Percentiles rank a stretch among this genome's conserved stretches.
phyloP scores from a whole-genome alignment of 1,139 yeast species.

The Saccharomyces hybrid region DNA sequence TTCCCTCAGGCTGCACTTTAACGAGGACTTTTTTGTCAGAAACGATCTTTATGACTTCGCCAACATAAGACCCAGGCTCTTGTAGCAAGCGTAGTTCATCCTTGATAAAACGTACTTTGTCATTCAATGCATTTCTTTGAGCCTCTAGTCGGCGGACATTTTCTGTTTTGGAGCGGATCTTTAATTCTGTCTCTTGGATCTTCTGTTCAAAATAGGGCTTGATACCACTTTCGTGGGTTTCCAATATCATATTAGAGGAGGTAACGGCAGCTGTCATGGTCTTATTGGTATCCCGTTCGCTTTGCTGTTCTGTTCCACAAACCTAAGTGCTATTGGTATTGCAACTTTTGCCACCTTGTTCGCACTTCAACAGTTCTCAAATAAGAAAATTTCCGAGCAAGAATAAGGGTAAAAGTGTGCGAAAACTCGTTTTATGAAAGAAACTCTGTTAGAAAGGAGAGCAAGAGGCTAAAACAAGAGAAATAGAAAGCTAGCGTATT shows the following conservation, averaged over 20 bases:
- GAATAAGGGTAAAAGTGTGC: no score
- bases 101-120: slow-evolving; percentile 79
- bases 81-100: slow-evolving; percentile 90
- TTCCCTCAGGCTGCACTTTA: slow-evolving; percentile 93
- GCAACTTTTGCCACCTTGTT: no score
- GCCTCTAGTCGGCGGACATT: slow-evolving; percentile 85
- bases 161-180: slow-evolving; percentile 80
- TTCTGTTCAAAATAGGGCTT: slow-evolving; percentile 87
- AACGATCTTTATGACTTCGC: slow-evolving; percentile 94
- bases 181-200: slow-evolving; percentile 86
- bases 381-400: no score
- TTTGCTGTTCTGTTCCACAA: no score
- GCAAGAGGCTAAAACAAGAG: no score
- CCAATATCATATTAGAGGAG: slow-evolving; percentile 7
- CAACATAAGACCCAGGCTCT: slow-evolving; percentile 97
- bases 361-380: no score
- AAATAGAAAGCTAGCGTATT: no score
- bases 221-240: slow-evolving; percentile 65
- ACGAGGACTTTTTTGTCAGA: slow-evolving; percentile 92
- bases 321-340: no score
- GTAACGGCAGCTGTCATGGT: slow-evolving; percentile 39
- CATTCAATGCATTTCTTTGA: slow-evolving; percentile 67
- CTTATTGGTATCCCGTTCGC: no score
- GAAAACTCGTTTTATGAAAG: no score
- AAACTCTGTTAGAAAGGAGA: no score